A percentile compares a stretch with the other conserved stretches of the same genome.
Evolutionary conservation across 495 filamentous ascomycete genomes (phyloP).

Genomic region (Annulohypoxylon maeteangense): DNA sequence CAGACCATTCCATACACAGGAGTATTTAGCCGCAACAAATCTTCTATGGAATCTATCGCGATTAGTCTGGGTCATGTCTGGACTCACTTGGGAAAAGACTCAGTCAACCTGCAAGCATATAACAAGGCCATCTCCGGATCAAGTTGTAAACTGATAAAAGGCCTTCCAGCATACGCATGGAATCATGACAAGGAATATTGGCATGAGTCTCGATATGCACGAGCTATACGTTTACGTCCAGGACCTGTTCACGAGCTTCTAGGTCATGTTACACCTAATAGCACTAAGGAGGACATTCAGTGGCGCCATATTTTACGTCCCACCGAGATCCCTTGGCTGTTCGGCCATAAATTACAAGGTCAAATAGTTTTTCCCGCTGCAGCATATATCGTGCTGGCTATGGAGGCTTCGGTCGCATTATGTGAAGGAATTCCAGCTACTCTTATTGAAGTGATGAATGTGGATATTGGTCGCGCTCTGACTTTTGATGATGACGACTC

Average conservation of each 20-base stretch:
- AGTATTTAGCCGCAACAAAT: not conserved
- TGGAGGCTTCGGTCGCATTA: too few species aligned
- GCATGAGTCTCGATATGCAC: not conserved
- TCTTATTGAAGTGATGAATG: too few species aligned
- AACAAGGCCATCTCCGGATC: constrained; percentile 7
- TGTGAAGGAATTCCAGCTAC: too few species aligned
- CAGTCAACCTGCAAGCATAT: constrained; percentile 5
- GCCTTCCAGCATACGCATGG: constrained; percentile 62
- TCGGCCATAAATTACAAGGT: too few species aligned
- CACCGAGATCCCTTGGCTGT: too few species aligned
- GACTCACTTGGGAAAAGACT: not conserved
- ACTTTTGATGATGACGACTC: too few species aligned
- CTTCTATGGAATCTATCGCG: not conserved
- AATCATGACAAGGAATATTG: constrained; percentile 50
- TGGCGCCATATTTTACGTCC: too few species aligned
- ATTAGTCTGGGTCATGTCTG: not conserved
- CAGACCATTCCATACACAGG: not conserved
- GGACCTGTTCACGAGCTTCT: not conserved
- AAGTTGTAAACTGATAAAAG: constrained; percentile 34
- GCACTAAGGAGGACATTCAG: too few species aligned
- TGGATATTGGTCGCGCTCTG: too few species aligned
- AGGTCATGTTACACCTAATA: not conserved
- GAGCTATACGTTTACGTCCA: not conserved
- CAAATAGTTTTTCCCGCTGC: too few species aligned
- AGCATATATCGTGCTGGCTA: too few species aligned